Evolutionary conservation across 768 basidiomycete species (phyloP), one percentile per base, ranked within the genome.

Genomic region (Pisolithus albus): DNA sequence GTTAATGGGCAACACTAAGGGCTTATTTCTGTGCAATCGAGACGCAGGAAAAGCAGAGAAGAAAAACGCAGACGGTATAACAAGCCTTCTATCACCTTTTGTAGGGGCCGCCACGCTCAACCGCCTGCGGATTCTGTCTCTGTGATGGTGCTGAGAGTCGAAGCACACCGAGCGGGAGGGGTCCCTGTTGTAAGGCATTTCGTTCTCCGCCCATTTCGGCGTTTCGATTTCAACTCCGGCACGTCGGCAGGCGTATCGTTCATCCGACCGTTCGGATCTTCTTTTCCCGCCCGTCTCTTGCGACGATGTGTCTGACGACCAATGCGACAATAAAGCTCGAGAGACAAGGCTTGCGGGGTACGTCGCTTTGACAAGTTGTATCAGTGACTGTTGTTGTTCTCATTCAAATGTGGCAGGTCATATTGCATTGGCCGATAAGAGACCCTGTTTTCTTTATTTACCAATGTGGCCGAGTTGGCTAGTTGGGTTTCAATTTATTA

Each of bases 11-110:
- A 70, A 68, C 64, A 65, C 67, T 72, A 71, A 65, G 66, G 65
- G 72, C 71, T 73, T 74, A 74, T 73, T 73, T 70, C 68, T 70
- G 67, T 64, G 64, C 69, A 68, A 65, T 70, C 65, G 61, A 65
- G 65, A 57, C 64, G 63, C 67, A 60, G 67, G 43, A 56, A 64
- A 65, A 55, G 62, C 48, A 62, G 61, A 60, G 64, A 61, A 68
- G 64, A 64, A 18, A 45, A 69, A 62, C 57, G 66, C 64, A 68
- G 64, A 67, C 66, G 60, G 56, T 68, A 58, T 62, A 30, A 64
- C 66, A 69, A 65, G 66, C 66, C 68, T 69, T 67, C 68, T 57
- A 56, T 70, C 68, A 66, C 66, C 66, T 68, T 68, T 66, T 64
- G 67, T 65, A 62, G 62, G 55, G 67, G 55, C 57, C 63, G 65